A percentile compares a stretch with the other conserved stretches of the same genome.
phyloP scores from a whole-genome alignment of 805 yeast species.

The Kodamaea kaohsiungensis region DNA sequence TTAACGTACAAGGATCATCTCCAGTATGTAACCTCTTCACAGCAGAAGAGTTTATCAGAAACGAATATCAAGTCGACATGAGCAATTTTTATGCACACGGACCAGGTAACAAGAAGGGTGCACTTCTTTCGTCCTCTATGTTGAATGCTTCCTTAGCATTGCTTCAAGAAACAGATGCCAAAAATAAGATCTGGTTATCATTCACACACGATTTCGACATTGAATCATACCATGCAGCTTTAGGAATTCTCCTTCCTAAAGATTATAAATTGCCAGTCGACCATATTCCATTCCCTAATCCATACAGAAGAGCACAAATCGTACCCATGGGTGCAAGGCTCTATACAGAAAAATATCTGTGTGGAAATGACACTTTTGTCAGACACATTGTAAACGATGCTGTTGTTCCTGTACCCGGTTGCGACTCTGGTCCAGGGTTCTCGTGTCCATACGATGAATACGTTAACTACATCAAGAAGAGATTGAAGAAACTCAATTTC shows the following conservation, averaged over 20 bases:
- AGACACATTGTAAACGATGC: conserved; percentile 40
- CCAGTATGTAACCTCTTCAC: conserved; percentile 60
- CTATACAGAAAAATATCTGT: conserved; percentile 35
- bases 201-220: conserved; percentile 75
- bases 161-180: conserved; percentile 39
- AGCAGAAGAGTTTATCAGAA: conserved; percentile 61
- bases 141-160: conserved; percentile 49
- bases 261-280: conserved; percentile 40
- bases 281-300: conserved; percentile 46
- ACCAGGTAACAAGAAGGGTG: conserved; percentile 58
- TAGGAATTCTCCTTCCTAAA: conserved; percentile 51
- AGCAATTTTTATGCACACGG: conserved; percentile 61
- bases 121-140: conserved; percentile 59
- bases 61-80: conserved; percentile 61
- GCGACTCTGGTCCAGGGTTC: conserved; percentile 42
- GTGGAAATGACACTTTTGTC: conserved; percentile 34
- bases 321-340: conserved; percentile 42
- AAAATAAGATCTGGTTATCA: conserved; percentile 59
- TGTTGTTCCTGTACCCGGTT: conserved; percentile 34
- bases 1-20: conserved; percentile 6
- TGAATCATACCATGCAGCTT: conserved; percentile 58
- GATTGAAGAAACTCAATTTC: conserved; percentile 28
- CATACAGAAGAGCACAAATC: conserved; percentile 42
- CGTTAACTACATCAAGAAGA: conserved; percentile 27
- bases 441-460: conserved; percentile 38